Percentiles rank a stretch among this genome's conserved stretches.
These are phyloP conservation scores for Prunus fruticosa DNA, from an alignment of 306 rosid species.

Conservation along the genomic window DNA sequence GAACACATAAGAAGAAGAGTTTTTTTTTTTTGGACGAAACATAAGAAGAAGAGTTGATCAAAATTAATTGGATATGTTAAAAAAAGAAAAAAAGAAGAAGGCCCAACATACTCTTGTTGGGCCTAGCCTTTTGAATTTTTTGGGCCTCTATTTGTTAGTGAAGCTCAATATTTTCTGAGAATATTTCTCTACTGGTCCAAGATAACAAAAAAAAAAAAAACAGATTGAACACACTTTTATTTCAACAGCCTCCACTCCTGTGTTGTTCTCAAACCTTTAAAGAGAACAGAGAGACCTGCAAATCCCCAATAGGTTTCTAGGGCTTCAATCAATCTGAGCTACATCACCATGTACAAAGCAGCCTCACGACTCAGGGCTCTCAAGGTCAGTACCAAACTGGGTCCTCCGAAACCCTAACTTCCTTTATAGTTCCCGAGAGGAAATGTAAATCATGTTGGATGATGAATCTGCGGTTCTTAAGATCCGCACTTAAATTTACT, in stretches of 20 bases:
- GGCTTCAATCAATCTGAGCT: constrained; percentile 21
- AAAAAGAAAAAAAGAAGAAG: no score
- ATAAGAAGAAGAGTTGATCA: no score
- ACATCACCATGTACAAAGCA: constrained; percentile 62
- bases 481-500: constrained; percentile 14
- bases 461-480: constrained; percentile 1
- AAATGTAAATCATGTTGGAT: neutral
- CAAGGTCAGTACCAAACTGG: constrained; percentile 48
- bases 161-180: constrained; percentile 2
- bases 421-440: neutral
- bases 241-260: neutral
- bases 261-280: neutral
- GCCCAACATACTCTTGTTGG: no score
- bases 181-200: neutral
- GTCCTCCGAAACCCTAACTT: constrained; percentile 6
- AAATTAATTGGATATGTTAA: no score
- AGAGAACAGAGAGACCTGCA: neutral
- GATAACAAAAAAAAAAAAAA: neutral
- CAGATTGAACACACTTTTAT: neutral
- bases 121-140: no score
- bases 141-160: no score
- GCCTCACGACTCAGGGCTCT: constrained; percentile 63
- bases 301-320: constrained; percentile 10
- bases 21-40: no score
- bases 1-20: no score